Evolutionary conservation across 2,329 filamentous ascomycete species (phyloP), one percentile per base, ranked within the genome.

Genomic region (Arthrobotrys megalospora): DNA sequence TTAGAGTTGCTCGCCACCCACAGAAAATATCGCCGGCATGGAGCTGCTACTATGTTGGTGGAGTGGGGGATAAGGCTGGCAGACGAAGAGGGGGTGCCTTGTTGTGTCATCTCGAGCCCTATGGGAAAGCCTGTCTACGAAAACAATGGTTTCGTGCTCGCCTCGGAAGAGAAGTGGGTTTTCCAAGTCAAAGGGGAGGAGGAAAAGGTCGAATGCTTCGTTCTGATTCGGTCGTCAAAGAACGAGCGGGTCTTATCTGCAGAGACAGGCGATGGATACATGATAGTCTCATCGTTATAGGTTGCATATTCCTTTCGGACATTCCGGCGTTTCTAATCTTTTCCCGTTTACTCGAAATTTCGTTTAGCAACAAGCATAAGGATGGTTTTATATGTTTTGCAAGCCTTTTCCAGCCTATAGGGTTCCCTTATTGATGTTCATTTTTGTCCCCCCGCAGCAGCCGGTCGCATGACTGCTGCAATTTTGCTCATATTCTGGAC

Each of bases 211-310:
- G 73, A 77, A 60, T 77, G 73, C 67, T 77, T 77, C 24, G 73
- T 77, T 60, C 66, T 77, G 60, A 62, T 77, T 66, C 73, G 73
- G 47, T 77, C 66, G 21, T 70, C 73, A 48, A 70, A 71, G 43
- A 60, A 45, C 21, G 60, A 77, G 55, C 65, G 66, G 60, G 60
- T 77, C 66, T 58, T 67, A 48, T 66, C 73, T 64, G 67, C 67
- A 65, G 73, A 77, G 38, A 67, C 73, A 36, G 73, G 73, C 21
- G 66, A 77, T 62, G 73, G 73, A 6, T 77, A 77, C 66, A 70
- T 77, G 73, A 71, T 77, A 70, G 73, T 77, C 16, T 76, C 71
- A 38, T 71, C 73, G 62, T 67, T 77, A 77, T 77, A 77, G 67
- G 66, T 65, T 73, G 50, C 50, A 47, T 65, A 38, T 48, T 65